These are phyloP conservation scores for Microstegium vimineum DNA, from an alignment of 176 grass and related monocot species.

Conservation along the genomic window DNA sequence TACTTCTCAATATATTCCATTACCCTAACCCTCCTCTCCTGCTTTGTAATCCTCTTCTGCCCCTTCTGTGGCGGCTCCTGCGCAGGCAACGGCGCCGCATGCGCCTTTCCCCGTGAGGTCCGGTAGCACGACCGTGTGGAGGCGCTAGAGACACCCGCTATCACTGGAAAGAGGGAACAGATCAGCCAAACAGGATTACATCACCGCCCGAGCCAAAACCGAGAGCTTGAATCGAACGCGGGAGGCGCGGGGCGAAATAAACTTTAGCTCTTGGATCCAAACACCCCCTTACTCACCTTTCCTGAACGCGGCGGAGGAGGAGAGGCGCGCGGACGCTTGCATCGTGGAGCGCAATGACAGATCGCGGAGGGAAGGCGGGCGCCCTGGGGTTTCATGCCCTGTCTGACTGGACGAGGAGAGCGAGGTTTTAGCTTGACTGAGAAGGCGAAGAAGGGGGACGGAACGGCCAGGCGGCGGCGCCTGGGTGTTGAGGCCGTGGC, in stretches of 20 bases:
- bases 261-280: no score
- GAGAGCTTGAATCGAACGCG: neutral
- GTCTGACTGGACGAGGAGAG: neutral
- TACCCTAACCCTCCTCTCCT: slow-evolving; percentile 39
- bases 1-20: slow-evolving; percentile 62
- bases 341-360: slow-evolving; percentile 31
- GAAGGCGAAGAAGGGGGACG: neutral
- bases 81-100: slow-evolving; percentile 46
- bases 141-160: slow-evolving; percentile 35
- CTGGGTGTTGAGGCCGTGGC: neutral
- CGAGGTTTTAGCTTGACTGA: slow-evolving; percentile 9
- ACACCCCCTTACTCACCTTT: slow-evolving; percentile 55
- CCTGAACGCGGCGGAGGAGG: slow-evolving; percentile 37
- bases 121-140: slow-evolving; percentile 29
- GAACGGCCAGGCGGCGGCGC: neutral
- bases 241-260: neutral
- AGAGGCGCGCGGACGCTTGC: slow-evolving; percentile 58
- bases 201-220: neutral
- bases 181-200: neutral
- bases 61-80: slow-evolving; percentile 32
- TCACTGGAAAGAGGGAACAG: slow-evolving; percentile 19
- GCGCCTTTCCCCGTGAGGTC: slow-evolving; percentile 43
- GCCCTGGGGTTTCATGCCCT: slow-evolving; percentile 27
- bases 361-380: neutral
- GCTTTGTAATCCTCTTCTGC: slow-evolving; percentile 30